Evolutionary conservation across 306 rosid species (phyloP), one percentile per base, ranked within the genome.

Genomic region (Hippophae rhamnoides): DNA sequence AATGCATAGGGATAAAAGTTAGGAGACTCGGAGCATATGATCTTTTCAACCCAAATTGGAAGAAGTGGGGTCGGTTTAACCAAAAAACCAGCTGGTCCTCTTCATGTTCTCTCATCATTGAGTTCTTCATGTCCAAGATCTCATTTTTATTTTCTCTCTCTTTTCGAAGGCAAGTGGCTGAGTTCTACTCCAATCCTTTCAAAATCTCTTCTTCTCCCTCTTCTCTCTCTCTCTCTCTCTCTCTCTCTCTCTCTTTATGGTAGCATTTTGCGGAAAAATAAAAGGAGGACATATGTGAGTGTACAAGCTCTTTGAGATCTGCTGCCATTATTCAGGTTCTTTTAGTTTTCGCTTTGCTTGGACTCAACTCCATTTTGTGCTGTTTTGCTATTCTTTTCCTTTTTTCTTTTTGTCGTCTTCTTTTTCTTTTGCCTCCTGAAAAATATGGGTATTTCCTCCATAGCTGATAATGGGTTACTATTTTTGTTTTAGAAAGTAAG

Each of bases 81-180:
- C 38, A 31, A 31, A 66, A 60, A 64, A 75, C 74, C 80, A 88
- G 94, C 82, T 82, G 84, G 75, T 63, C 57, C 10, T 49, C 45
- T 43, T 44, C 74, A 50, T 63, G 8, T 42, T 72, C 71, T 60
- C 64, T n/a, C 53, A 56, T 54, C 78, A 65, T 62, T 62, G 63
- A 53, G 62, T 58, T 70, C 54, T 64, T 66, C 74, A 53, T 62
- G 72, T 43, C 53, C 86, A 74, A 86, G 89, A 89, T 89, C 95
- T 86, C 72, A 62, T 65, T 68, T 49, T 65, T 66, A 55, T 60
- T 56, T 73, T 61, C 45, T 7, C 62, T 67, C 66, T 63, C 26
- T 56, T 50, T 58, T 43, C 48, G 12, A 51, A 62, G 60, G 65
- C 66, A 44, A 63, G 38, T 41, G 57, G 70, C 41, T 58, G 7